Conservation (phyloP, 192 early-diverging fungal genomes). For the Linnemannia elongata region DNA sequence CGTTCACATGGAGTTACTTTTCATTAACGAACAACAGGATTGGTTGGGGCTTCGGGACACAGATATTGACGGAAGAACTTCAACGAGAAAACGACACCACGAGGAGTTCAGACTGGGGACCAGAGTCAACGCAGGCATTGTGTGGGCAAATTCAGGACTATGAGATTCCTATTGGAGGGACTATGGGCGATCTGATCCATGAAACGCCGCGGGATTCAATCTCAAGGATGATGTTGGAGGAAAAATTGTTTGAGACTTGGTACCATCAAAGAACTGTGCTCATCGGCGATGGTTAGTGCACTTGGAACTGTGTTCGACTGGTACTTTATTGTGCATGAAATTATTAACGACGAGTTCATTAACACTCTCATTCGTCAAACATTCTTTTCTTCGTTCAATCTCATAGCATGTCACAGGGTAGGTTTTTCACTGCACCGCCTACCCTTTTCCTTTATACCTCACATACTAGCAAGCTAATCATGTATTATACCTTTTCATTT, state of each 20-base stretch:
- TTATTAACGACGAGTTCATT: background rate
- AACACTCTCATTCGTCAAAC: background rate
- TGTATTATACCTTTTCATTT: background rate
- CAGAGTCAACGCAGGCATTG: background rate
- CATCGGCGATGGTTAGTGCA: slow-evolving; percentile 15
- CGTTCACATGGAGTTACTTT: background rate
- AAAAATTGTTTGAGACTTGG: slow-evolving; percentile 30
- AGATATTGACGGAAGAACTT: slow-evolving; percentile 7
- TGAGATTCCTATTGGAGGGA: slow-evolving; percentile 4
- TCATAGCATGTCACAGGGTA: background rate
- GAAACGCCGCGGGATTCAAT: background rate
- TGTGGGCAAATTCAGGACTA: background rate
- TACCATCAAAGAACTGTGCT: slow-evolving; percentile 9
- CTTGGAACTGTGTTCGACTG: background rate
- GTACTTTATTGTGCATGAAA: background rate
- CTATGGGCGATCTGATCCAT: slow-evolving; percentile 15
- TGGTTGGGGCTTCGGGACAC: slow-evolving; percentile 25
- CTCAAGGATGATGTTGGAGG: slow-evolving; percentile 10
- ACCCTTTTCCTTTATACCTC: background rate
- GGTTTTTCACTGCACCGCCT: background rate
- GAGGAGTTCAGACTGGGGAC: slow-evolving; percentile 27
- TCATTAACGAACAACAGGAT: slow-evolving; percentile 8
- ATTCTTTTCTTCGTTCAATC: background rate
- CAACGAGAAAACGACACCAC: background rate
- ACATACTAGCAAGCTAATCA: background rate